A percentile compares a stretch with the other conserved stretches of the same genome.
Conservation (phyloP, 2,329 filamentous ascomycete genomes). For the Trichophyton rubrum region DNA sequence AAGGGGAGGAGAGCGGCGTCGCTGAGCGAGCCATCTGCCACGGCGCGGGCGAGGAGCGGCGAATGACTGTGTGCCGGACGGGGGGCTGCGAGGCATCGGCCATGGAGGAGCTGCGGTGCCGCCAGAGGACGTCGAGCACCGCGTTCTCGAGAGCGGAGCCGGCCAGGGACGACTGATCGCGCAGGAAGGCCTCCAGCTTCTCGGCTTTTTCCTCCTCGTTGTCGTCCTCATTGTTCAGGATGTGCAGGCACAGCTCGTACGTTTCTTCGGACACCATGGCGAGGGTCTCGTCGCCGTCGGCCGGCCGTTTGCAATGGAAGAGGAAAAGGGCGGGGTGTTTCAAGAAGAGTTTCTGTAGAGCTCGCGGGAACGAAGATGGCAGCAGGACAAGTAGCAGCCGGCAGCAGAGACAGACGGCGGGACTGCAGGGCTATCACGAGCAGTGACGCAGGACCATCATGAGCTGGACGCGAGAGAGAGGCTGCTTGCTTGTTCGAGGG, state of each 20-base stretch:
- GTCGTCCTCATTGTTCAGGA: slow-evolving; percentile 67
- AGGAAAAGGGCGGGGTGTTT: not conserved
- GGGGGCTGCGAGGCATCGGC: slow-evolving; percentile 66
- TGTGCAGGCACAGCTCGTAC: slow-evolving; percentile 79
- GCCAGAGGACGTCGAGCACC: slow-evolving; percentile 80
- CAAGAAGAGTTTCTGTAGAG: not conserved
- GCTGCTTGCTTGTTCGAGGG: too few relatives aligned
- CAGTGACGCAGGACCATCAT: too few relatives aligned
- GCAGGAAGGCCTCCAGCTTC: slow-evolving; percentile 73
- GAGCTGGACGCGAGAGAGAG: too few relatives aligned
- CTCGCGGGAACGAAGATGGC: too few relatives aligned
- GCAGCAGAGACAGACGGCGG: too few relatives aligned
- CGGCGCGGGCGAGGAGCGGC: slow-evolving; percentile 80
- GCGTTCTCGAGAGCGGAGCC: slow-evolving; percentile 77
- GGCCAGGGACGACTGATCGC: slow-evolving; percentile 60
- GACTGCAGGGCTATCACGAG: too few relatives aligned
- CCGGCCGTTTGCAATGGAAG: not conserved
- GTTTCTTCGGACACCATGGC: slow-evolving; percentile 84
- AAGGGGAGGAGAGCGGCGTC: slow-evolving; percentile 74
- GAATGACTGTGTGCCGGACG: slow-evolving; percentile 76
- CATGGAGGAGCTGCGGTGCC: slow-evolving; percentile 30
- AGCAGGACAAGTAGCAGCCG: too few relatives aligned
- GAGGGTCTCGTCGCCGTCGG: not conserved
- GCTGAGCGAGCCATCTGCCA: slow-evolving; percentile 68
- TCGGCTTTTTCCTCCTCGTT: slow-evolving; percentile 96